These are phyloP conservation scores for Cutaneotrichosporon arboriforme DNA, from an alignment of 1,284 basidiomycete species.

Conservation along the genomic window DNA sequence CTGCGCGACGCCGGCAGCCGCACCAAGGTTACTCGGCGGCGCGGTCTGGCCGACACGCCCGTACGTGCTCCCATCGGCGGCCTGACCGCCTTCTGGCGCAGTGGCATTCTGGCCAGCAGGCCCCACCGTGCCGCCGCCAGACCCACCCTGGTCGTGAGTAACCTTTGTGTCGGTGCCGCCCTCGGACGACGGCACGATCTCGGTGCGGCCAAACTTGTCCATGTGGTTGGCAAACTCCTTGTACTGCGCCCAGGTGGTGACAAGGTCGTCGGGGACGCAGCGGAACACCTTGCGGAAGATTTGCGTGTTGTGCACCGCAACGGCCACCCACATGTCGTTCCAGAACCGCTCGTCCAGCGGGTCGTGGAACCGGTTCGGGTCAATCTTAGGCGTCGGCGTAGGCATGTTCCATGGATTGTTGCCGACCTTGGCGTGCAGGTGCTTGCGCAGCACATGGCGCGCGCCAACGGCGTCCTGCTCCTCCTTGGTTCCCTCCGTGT, in stretches of 20 bases:
- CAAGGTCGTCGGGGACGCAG: constrained; percentile 79
- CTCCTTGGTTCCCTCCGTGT: constrained; percentile 26
- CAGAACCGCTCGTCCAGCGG: constrained; percentile 79
- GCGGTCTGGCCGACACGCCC: neutral
- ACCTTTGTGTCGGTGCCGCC: constrained; percentile 34
- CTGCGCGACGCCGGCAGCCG: neutral
- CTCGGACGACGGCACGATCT: constrained; percentile 7
- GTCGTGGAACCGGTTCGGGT: constrained; percentile 75
- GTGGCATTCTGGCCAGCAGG: constrained; percentile 21
- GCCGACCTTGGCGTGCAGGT: constrained; percentile 56
- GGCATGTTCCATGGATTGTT: constrained; percentile 51
- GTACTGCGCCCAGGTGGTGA: constrained; percentile 92
- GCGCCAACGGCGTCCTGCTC: constrained; percentile 52
- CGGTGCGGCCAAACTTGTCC: constrained; percentile 56
- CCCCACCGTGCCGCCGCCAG: constrained; percentile 47
- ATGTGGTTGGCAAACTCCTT: constrained; percentile 71
- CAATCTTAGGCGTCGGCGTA: constrained; percentile 63
- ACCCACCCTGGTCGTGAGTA: constrained; percentile 48
- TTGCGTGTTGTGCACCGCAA: constrained; percentile 81
- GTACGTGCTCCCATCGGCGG: neutral
- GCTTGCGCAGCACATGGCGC: constrained; percentile 55
- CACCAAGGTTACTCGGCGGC: constrained; percentile 3
- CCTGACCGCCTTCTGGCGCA: neutral
- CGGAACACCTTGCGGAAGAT: constrained; percentile 91
- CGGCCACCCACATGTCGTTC: constrained; percentile 80